Conservation (phyloP, 2,329 filamentous ascomycete genomes). For the Paracorniculantispora psalliotae region DNA sequence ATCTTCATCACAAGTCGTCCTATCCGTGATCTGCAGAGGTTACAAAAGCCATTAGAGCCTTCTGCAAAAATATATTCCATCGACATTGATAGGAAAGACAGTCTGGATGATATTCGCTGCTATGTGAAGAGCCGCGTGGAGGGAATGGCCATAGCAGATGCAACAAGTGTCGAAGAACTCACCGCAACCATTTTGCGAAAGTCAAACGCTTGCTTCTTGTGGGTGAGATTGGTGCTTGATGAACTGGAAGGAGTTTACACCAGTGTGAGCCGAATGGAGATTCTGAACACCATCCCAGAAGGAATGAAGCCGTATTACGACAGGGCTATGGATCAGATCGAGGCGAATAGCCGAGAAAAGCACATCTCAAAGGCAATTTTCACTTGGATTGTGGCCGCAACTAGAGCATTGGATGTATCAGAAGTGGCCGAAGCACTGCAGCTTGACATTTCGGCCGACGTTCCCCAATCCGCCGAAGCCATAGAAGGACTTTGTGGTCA, state of each 20-base stretch:
- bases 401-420: conserved; percentile 19
- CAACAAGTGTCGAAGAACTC: conserved; percentile 15
- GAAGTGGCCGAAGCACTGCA: conserved; percentile 26
- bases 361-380: conserved; percentile 25
- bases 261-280: conserved; percentile 21
- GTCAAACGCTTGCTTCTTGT: conserved; percentile 28
- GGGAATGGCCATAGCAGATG: conserved; percentile 16
- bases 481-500: conserved; percentile 27
- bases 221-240: conserved; percentile 27
- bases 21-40: conserved; percentile 17
- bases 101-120: conserved; percentile 21
- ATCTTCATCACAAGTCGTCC: conserved; percentile 27
- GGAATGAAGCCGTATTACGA: conserved; percentile 28
- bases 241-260: conserved; percentile 24
- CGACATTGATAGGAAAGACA: conserved; percentile 19
- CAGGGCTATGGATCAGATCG: conserved; percentile 20
- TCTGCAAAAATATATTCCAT: not conserved
- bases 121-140: conserved; percentile 21
- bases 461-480: conserved; percentile 19
- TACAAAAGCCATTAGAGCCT: not conserved
- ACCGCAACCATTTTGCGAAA: conserved; percentile 20
- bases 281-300: conserved; percentile 27
- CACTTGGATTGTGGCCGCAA: conserved; percentile 22
- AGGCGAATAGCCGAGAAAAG: conserved; percentile 22
- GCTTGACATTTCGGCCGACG: conserved; percentile 23